Percentiles rank a stretch among this genome's conserved stretches.
These are phyloP conservation scores for Phalaenopsis hybrid DNA, from an alignment of 116 monocot species.

Conservation along the genomic window DNA sequence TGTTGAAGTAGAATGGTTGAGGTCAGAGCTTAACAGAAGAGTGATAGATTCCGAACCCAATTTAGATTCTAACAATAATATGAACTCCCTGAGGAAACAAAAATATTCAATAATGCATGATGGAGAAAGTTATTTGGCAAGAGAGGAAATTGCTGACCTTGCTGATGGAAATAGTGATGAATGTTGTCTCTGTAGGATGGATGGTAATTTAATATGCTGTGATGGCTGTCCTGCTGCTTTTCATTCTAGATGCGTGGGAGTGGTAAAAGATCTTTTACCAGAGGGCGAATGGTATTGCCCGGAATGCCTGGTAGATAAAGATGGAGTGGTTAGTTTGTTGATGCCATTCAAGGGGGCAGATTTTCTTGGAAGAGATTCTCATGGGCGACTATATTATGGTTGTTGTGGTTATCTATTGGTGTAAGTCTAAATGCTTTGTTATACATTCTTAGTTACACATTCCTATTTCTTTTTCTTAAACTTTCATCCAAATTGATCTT, in stretches of 20 bases:
- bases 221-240: conserved; percentile 99
- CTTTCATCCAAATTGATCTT: not conserved
- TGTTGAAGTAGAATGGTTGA: conserved; percentile 60
- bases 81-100: conserved; percentile 12
- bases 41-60: conserved; percentile 29
- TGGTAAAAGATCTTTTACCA: conserved; percentile 66
- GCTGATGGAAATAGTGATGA: conserved; percentile 81
- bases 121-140: conserved; percentile 6
- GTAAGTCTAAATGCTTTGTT: conserved; percentile 38
- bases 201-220: conserved; percentile 93
- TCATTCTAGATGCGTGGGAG: conserved; percentile 94
- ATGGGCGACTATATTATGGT: conserved; percentile 66
- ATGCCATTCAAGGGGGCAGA: conserved; percentile 67
- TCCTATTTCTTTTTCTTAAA: not conserved
- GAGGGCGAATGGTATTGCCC: conserved; percentile 98
- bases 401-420: conserved; percentile 80
- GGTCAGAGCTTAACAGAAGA: conserved; percentile 56
- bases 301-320: conserved; percentile 57
- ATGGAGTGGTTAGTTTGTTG: conserved; percentile 25
- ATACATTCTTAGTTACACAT: not conserved
- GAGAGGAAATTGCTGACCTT: conserved; percentile 22
- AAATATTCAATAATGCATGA: conserved; percentile 18
- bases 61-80: conserved; percentile 25
- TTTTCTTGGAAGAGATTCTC: conserved; percentile 67
- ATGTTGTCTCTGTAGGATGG: conserved; percentile 89